A percentile compares a stretch with the other conserved stretches of the same genome.
phyloP scores from a whole-genome alignment of 2,329 filamentous ascomycete genomes.

The Elsinoe ampelina region DNA sequence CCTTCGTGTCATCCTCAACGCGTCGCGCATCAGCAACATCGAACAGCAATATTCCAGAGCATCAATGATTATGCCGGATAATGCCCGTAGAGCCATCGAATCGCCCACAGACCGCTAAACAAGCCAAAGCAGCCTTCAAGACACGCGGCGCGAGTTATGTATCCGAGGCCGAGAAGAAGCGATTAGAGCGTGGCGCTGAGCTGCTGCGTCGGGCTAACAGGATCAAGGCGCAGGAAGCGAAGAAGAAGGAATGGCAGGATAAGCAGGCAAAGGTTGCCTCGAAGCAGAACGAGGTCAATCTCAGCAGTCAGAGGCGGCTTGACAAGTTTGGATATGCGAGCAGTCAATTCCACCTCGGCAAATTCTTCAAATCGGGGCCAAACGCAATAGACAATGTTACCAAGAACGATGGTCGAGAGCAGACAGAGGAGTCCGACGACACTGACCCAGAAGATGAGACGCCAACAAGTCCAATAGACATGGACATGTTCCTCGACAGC shows the following conservation, averaged over 20 bases:
- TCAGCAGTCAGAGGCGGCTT: slow-evolving; percentile 25
- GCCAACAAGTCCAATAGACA: slow-evolving; percentile 16
- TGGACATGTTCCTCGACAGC: slow-evolving; percentile 32
- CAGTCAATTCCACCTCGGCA: slow-evolving; percentile 29
- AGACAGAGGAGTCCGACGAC: slow-evolving; percentile 19
- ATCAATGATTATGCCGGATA: slow-evolving; percentile 9
- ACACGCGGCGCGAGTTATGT: slow-evolving; percentile 24
- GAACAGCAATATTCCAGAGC: not conserved
- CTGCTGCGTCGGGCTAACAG: slow-evolving; percentile 27
- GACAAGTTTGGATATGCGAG: slow-evolving; percentile 29
- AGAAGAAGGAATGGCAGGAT: slow-evolving; percentile 23
- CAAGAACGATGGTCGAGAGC: not conserved
- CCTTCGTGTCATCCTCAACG: not conserved
- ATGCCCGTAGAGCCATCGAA: slow-evolving; percentile 6
- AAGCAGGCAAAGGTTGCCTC: slow-evolving; percentile 22
- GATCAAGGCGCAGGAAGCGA: slow-evolving; percentile 27
- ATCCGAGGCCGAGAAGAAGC: slow-evolving; percentile 25
- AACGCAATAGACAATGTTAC: not conserved
- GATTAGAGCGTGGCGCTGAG: slow-evolving; percentile 26
- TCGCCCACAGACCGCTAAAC: slow-evolving; percentile 26
- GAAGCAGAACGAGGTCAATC: slow-evolving; percentile 16
- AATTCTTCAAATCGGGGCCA: slow-evolving; percentile 23
- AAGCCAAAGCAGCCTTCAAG: slow-evolving; percentile 30
- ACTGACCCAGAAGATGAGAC: slow-evolving; percentile 26
- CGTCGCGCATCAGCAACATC: not conserved